Evolutionary conservation across 1,284 basidiomycete species (phyloP), one percentile per base, ranked within the genome.

Genomic region (Ganoderma sinense): DNA sequence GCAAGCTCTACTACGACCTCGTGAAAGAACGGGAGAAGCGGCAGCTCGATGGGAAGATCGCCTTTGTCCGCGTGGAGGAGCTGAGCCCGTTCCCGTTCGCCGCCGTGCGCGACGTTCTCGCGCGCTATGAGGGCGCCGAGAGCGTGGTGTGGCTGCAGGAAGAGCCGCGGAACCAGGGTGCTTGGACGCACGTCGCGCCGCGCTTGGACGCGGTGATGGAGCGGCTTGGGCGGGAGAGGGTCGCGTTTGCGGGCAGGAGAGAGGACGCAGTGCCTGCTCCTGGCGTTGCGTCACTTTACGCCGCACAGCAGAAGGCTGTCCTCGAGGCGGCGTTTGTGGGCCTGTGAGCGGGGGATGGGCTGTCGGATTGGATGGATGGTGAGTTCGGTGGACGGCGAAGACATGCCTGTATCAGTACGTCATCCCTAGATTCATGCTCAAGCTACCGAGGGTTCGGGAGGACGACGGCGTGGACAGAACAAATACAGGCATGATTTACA

Each of bases 1-100:
- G 96, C 31, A 97, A 97, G 82, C 81, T 96, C 13, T 97, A 94
- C 82, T 97, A 97, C 80, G 94, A 96, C 48, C 88, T 97, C 18
- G 80, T 87, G 65, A 94, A 94, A 71, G 89, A 91, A 69, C 87
- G 94, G 3, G 67, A 72, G 55, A 80, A 84, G 16, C 86, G 85
- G 0, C 82, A 81, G 1, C 77, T 89, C 29, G 81, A 85, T n/a
- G 70, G 68, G 60, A 80, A 82, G 2, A 85, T 95, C 2, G 90
- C 91, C 0, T 84, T 97, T 71, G 81, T 97, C 33, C 89, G 95
- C 16, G 78, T 97, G 67, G 96, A 97, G 77, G 95, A 97, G 78
- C 84, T 97, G 5, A 89, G 90, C 13, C 95, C 95, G 0, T 97
- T 97, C 88, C 95, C 96, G 0, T 94, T 93, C 78, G 70, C 78